Percentiles rank a stretch among this genome's conserved stretches.
Evolutionary conservation across 2,329 filamentous ascomycete species (phyloP).

Genomic region (Colletotrichum australisinense): DNA sequence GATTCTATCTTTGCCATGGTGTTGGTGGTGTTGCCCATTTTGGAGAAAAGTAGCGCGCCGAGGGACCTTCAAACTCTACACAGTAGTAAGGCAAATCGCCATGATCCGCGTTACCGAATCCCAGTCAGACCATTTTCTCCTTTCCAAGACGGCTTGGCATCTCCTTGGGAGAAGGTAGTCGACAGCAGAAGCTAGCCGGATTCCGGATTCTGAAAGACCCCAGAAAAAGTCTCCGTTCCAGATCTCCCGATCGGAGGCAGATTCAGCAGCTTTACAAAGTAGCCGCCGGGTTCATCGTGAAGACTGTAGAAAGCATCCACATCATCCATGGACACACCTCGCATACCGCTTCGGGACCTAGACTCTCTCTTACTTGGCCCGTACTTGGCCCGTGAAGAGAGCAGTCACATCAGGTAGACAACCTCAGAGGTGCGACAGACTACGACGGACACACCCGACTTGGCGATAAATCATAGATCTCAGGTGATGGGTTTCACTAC

Average conservation of each 20-base stretch:
- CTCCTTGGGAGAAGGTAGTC: not conserved
- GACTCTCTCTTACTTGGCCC: no score
- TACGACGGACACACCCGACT: not conserved
- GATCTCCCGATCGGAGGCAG: not conserved
- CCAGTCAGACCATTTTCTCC: not conserved
- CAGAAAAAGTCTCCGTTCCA: not conserved
- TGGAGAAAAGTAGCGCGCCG: not conserved
- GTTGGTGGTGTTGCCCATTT: not conserved
- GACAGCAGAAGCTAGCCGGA: not conserved
- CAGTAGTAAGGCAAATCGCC: conserved; percentile 10
- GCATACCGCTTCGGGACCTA: no score
- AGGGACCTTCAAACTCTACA: not conserved
- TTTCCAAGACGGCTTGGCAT: not conserved
- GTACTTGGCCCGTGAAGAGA: not conserved
- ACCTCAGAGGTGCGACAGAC: not conserved
- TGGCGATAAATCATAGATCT: not conserved
- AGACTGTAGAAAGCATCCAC: not conserved
- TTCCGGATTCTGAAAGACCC: not conserved
- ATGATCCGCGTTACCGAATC: conserved; percentile 11
- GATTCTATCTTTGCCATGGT: not conserved
- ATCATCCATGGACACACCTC: not conserved
- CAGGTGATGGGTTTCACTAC: conserved; percentile 1
- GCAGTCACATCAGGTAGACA: not conserved
- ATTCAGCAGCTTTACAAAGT: not conserved
- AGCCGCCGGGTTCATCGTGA: not conserved